Evolutionary conservation across 345 rosid species (phyloP).

Genomic region (Bruguiera gymnorhiza): DNA sequence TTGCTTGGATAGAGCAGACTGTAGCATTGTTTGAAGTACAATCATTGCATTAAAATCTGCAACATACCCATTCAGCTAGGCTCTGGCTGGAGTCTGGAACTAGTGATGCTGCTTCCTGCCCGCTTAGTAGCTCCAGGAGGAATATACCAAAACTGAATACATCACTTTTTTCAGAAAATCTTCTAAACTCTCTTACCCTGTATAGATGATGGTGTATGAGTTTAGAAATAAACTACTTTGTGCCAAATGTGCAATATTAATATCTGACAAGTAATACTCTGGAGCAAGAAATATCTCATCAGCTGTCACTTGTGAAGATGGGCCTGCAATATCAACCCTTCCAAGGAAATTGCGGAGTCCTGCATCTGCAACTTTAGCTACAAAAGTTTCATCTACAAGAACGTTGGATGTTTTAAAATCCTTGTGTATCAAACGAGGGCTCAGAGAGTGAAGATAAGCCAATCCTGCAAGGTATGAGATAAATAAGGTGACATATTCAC

Average conservation of each 20-base stretch:
- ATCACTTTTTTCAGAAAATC: slow-evolving; percentile 91
- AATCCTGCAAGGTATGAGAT: slow-evolving; percentile 52
- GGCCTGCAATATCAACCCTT: slow-evolving; percentile 65
- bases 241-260: background rate
- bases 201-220: slow-evolving; percentile 9
- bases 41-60: background rate
- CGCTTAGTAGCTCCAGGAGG: slow-evolving; percentile 78
- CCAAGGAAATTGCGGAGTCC: slow-evolving; percentile 83
- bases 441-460: slow-evolving; percentile 80
- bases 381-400: slow-evolving; percentile 83
- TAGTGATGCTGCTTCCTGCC: slow-evolving; percentile 64
- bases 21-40: background rate
- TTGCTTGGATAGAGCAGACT: background rate
- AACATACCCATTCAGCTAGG: slow-evolving; percentile 77
- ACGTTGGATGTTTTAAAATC: slow-evolving; percentile 92
- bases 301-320: slow-evolving; percentile 64
- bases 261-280: slow-evolving; percentile 46
- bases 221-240: slow-evolving; percentile 13
- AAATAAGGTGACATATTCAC: slow-evolving; percentile 22
- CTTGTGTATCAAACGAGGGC: slow-evolving; percentile 82
- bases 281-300: slow-evolving; percentile 89
- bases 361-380: slow-evolving; percentile 92
- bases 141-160: slow-evolving; percentile 89
- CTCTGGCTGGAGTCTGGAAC: slow-evolving; percentile 54
- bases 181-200: slow-evolving; percentile 83